Evolutionary conservation across 2,329 filamentous ascomycete species (phyloP).

Genomic region (Ilyonectria mors-panacis): DNA sequence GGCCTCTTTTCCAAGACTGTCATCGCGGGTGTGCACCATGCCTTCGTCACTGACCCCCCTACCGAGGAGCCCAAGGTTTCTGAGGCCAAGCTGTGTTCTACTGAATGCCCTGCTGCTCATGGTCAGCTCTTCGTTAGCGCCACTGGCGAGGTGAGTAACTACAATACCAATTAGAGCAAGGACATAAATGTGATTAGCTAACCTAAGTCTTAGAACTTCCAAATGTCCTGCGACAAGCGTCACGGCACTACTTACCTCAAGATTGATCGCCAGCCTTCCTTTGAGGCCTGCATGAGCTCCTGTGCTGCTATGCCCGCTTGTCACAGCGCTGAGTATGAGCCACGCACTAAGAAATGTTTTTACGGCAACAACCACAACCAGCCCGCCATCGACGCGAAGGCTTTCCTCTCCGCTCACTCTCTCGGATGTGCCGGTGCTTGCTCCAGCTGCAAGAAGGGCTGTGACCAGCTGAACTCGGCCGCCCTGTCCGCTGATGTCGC

Average conservation of each 20-base stretch:
- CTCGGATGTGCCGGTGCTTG: conserved; percentile 29
- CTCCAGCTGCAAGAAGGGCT: conserved; percentile 26
- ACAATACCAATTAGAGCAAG: background rate
- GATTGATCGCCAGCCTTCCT: background rate
- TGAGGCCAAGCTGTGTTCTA: conserved; percentile 32
- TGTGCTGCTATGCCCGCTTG: conserved; percentile 34
- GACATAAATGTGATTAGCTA: background rate
- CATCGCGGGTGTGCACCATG: conserved; percentile 19
- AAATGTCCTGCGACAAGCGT: background rate
- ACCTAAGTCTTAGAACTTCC: background rate
- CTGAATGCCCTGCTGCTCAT: conserved; percentile 32
- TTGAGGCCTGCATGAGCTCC: conserved; percentile 14
- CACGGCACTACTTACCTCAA: background rate
- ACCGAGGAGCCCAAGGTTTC: conserved; percentile 18
- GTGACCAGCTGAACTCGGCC: conserved; percentile 14
- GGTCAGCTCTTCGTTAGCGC: conserved; percentile 28
- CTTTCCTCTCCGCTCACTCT: conserved; percentile 37
- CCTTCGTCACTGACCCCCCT: conserved; percentile 28
- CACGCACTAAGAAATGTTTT: conserved; percentile 31
- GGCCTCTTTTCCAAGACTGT: conserved; percentile 23
- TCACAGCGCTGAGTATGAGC: conserved; percentile 36
- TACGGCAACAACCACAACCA: conserved; percentile 28
- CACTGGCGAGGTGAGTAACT: conserved; percentile 22
- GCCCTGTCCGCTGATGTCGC: conserved; percentile 8
- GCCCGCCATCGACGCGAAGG: conserved; percentile 31